Percentiles rank a stretch among this genome's conserved stretches.
These are phyloP conservation scores for Zymoseptoria pseudotritici DNA, from an alignment of 2,329 filamentous ascomycete species.

Conservation along the genomic window DNA sequence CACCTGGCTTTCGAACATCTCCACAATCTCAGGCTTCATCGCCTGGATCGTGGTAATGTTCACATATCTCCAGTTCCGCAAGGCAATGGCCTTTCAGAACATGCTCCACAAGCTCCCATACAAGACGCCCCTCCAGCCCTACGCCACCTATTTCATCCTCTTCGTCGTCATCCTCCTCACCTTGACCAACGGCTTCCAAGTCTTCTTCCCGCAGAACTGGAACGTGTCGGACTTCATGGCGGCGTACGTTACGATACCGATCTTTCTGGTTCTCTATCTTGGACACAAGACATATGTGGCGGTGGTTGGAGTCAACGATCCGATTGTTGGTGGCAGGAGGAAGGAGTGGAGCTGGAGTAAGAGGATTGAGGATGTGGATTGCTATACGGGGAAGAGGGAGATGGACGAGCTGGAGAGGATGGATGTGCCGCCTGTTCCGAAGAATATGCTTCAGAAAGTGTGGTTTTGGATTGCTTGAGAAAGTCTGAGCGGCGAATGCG, in stretches of 20 bases:
- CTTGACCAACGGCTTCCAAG: constrained; percentile 51
- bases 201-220: constrained; percentile 44
- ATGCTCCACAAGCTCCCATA: constrained; percentile 43
- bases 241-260: constrained; percentile 48
- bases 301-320: constrained; percentile 27
- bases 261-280: constrained; percentile 39
- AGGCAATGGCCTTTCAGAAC: constrained; percentile 45
- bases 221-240: constrained; percentile 45
- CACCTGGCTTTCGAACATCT: constrained; percentile 34
- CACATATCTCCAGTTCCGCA: constrained; percentile 46
- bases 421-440: constrained; percentile 34
- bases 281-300: constrained; percentile 24
- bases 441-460: constrained; percentile 37
- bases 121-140: constrained; percentile 45
- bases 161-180: constrained; percentile 43
- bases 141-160: constrained; percentile 44
- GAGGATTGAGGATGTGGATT: constrained; percentile 35
- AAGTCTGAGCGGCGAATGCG: not conserved
- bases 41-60: constrained; percentile 37
- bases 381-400: constrained; percentile 39
- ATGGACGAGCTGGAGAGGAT: constrained; percentile 38
- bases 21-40: constrained; percentile 32
- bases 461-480: constrained; percentile 42
- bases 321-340: constrained; percentile 22
- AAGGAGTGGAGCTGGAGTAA: constrained; percentile 26